Base-by-base conservation (phyloP, 1,284 basidiomycete species). In the Sporisorium reilianum region DNA sequence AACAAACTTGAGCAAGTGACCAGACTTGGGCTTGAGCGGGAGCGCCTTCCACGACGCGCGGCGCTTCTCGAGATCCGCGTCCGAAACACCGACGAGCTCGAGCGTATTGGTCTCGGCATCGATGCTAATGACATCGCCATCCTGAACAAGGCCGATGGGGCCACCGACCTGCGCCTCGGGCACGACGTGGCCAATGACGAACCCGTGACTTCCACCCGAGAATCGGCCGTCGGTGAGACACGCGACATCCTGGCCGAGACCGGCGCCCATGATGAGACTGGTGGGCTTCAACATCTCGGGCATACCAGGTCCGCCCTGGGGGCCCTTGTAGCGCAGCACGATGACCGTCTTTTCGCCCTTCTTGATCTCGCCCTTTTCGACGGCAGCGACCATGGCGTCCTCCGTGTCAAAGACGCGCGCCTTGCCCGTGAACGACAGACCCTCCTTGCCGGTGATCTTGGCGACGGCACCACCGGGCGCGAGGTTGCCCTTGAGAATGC, bases 221-320 rank as follows among this genome's bases (percentile, higher is more conserved):
- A 99, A 99, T 44, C 96, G 90, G 50, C 96, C 96, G 85, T 99
- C 96, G 0, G 96, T 99, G 76, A 99, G 90, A 72, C 97, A 90
- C 1, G 95, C 95, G 3, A 95, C 95, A 61, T 92, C 92, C 70
- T 91, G 90, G 34, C 93, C 91, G 18, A 99, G 88, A 46, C 96
- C 96, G 54, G 95, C 95, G 38, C 96, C 96, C 80, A 83, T 81
- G 53, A 83, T 80, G 10, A 80, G 55, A 42, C 45, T 57, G 20
- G 81, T 80, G 22, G 81, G 83, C 87, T 95, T 95, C 61, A 96
- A 88, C 94, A 95, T 95, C 87, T 95, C 93, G 48, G 93, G 94
- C 93, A 95, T 95, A 59, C 94, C 93, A 89, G 93, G 94, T 58
- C 93, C 94, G 3, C 83, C 83, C 61, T 83, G 80, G 32, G 83